Evolutionary conservation across 2,329 filamentous ascomycete species (phyloP), one percentile per base, ranked within the genome.

Genomic region (Xylariaceae sp.): DNA sequence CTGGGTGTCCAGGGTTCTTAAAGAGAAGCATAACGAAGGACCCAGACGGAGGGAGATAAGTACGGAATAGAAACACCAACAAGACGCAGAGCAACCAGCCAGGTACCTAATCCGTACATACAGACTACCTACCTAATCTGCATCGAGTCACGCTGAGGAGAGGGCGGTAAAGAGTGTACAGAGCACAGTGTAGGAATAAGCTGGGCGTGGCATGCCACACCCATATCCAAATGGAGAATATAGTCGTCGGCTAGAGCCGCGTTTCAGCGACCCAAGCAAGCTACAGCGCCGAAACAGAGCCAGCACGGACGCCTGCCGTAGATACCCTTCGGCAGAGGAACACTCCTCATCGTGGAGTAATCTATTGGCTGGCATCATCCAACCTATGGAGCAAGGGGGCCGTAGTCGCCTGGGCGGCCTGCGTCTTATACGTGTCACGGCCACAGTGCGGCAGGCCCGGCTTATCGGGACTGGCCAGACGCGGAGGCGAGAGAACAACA

Each of bases 371-470:
- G 35, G 63, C 53, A 53, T 37, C 48, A 17, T 37, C 49, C 51
- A 57, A 60, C 60, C 64, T 55, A 61, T 53, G 56, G 65, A 62
- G 66, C 59, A 64, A 56, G 57, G 66, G 57, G 62, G 61, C 65
- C 57, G 58, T 63, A 44, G 61, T 63, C 61, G 64, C 8, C 58
- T 56, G 56, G 61, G 52, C 58, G 35, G 58, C 51, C 53, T 65
- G 62, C 61, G 62, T 58, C 57, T 61, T 54, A 52, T 65, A 61
- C 61, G 62, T 58, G 57, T 61, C 55, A 61, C 60, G 53, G 64
- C 66, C 67, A 71, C 69, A 70, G 68, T 70, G 69, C 67, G 68
- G 66, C 64, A 61, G 68, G 64, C 64, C 69, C 69, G 66, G 64
- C 58, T 63, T 63, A 61, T 67, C 65, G 69, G 69, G 60, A 64